Evolutionary conservation across 2,329 filamentous ascomycete genomes (phyloP), one percentile per base, ranked within the genome.

Genomic region (Juglanconis oblonga): DNA sequence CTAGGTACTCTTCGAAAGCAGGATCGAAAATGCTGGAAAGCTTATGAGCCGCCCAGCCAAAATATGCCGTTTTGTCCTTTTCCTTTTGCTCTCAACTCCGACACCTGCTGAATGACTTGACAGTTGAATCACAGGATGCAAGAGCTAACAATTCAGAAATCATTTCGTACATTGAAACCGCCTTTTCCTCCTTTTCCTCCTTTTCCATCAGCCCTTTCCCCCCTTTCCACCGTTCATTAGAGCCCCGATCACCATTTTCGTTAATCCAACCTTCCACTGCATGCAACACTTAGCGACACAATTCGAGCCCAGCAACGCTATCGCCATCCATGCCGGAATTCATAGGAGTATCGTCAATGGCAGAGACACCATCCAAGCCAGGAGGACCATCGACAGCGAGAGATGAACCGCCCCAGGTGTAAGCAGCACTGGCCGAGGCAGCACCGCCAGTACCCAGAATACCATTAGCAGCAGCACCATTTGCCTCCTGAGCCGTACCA

Each of bases 131-230:
- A 42, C 38, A 14, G 5, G 10, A 42, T 13, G 38, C 24, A 42
- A 13, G 38, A 53, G n/a, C 49, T 29, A 29, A 48, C 49, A 8
- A 58, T 49, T 35, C 57, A 50, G 31, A 54, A 47, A 17, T 59
- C 38, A 14, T 42, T 42, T 42, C 38, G n/a, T 13, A 42, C 38
- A 42, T 10, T 42, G 38, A 42, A 42, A 13, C 38, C 38, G 24
- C 24, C 33, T 49, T 24, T 40, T 35, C 6, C 45, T 17, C 13
- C 24, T 31, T 45, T 42, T 42, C 10, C 11, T 17, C 13, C 24
- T 31, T 45, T 42, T 42, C 10, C 11, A 42, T 42, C 10, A 42
- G 7, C n/a, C n/a, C n/a, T 42, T 42, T 3, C n/a, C 38, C n/a
- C 11, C 38, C 38, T 11, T 10, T 10, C 4, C 10, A 42, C 38